phyloP scores from a whole-genome alignment of 2,329 filamentous ascomycete species.

The Phialocephala sp. region DNA sequence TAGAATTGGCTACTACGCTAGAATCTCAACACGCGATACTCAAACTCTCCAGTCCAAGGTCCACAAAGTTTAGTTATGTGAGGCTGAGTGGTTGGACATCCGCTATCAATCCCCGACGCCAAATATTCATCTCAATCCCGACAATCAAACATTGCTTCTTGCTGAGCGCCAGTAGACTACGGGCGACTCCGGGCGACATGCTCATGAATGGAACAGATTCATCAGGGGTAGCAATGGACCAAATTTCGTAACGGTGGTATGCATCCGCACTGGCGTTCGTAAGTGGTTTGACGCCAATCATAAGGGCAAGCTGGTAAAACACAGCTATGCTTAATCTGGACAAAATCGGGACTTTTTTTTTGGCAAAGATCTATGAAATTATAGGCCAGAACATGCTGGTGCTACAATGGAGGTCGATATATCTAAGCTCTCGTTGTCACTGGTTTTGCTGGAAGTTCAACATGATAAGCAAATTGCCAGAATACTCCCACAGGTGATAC shows the following conservation, averaged over 20 bases:
- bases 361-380: background rate
- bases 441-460: background rate
- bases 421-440: background rate
- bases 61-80: background rate
- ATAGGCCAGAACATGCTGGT: background rate
- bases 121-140: background rate
- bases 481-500: too few species aligned
- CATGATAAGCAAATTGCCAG: too few species aligned
- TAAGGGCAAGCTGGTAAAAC: background rate
- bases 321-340: background rate
- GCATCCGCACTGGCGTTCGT: background rate
- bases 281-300: background rate
- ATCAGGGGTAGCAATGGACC: background rate
- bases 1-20: background rate
- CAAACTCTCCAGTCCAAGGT: background rate
- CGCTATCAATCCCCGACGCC: background rate
- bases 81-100: constrained; percentile 1
- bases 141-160: background rate
- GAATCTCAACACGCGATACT: background rate
- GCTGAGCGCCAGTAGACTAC: background rate
- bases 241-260: background rate
- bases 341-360: background rate
- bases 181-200: background rate
- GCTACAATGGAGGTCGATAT: background rate
- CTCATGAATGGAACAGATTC: background rate